Conservation (phyloP, 192 early-diverging fungal species). For the Linnemannia elongata region DNA sequence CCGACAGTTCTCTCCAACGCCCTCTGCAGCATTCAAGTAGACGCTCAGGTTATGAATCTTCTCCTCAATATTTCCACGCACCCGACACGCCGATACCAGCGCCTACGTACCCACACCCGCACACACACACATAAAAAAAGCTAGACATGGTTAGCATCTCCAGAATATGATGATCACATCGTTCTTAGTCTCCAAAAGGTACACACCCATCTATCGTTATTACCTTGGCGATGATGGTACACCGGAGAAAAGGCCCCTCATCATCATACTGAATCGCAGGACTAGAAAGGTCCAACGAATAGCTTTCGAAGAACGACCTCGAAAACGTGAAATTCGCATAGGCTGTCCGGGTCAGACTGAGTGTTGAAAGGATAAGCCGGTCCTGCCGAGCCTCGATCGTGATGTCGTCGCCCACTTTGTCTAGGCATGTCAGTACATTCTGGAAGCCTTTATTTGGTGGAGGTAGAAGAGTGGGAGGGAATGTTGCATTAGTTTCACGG, state of each 20-base stretch:
- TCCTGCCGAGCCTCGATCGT: slow-evolving; percentile 69
- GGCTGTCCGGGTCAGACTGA: slow-evolving; percentile 78
- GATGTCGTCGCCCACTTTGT: slow-evolving; percentile 74
- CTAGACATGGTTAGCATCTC: background rate
- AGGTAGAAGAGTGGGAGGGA: too few relatives aligned
- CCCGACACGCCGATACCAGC: slow-evolving; percentile 41
- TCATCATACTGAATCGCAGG: slow-evolving; percentile 29
- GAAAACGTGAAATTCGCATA: slow-evolving; percentile 70
- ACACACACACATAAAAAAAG: background rate
- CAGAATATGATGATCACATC: background rate
- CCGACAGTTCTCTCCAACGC: slow-evolving; percentile 46
- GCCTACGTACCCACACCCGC: slow-evolving; percentile 19
- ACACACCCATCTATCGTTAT: background rate
- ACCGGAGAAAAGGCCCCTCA: slow-evolving; percentile 38
- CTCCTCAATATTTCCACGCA: slow-evolving; percentile 43
- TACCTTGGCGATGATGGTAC: slow-evolving; percentile 45
- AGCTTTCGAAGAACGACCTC: slow-evolving; percentile 76
- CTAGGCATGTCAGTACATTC: slow-evolving; percentile 69
- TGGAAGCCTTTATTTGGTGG: slow-evolving; percentile 58
- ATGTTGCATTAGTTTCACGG: background rate
- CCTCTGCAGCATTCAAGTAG: slow-evolving; percentile 46
- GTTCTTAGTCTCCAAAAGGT: background rate
- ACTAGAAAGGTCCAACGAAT: slow-evolving; percentile 53
- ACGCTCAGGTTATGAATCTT: slow-evolving; percentile 44
- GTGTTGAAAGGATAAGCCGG: slow-evolving; percentile 68